phyloP scores from a whole-genome alignment of 495 filamentous ascomycete species.

The Glonium stellatum region DNA sequence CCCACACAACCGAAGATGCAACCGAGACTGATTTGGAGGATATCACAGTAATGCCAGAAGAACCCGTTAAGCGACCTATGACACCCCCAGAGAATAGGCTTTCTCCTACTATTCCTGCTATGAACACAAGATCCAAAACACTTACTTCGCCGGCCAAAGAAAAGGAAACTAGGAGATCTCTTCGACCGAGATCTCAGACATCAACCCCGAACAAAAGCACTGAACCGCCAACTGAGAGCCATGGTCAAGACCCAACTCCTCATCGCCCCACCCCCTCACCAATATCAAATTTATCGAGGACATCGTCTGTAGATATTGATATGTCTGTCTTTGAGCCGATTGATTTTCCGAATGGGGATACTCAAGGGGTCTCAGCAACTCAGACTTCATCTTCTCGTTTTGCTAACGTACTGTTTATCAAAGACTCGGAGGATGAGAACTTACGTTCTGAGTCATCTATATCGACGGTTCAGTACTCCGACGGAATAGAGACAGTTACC shows the following conservation, averaged over 20 bases:
- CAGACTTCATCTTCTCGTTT: not conserved
- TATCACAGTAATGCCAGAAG: not conserved
- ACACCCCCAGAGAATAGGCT: not conserved
- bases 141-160: conserved; percentile 14
- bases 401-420: not conserved
- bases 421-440: conserved; percentile 2
- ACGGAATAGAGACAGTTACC: not conserved
- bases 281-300: not conserved
- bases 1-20: too few species aligned
- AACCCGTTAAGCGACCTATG: not conserved
- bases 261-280: not conserved
- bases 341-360: not conserved
- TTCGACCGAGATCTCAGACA: not conserved
- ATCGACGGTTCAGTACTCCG: conserved; percentile 4
- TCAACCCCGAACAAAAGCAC: not conserved
- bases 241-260: too few species aligned
- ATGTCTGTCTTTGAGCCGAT: not conserved
- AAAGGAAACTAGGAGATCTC: not conserved
- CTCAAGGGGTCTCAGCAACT: not conserved
- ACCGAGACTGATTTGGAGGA: too few species aligned
- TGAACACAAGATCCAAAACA: conserved; percentile 27
- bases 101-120: conserved; percentile 9
- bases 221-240: not conserved
- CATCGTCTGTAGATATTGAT: not conserved
- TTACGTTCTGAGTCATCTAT: conserved; percentile 4